These are phyloP conservation scores for Dichomitus squalens DNA, from an alignment of 1,284 basidiomycete species.

Conservation along the genomic window DNA sequence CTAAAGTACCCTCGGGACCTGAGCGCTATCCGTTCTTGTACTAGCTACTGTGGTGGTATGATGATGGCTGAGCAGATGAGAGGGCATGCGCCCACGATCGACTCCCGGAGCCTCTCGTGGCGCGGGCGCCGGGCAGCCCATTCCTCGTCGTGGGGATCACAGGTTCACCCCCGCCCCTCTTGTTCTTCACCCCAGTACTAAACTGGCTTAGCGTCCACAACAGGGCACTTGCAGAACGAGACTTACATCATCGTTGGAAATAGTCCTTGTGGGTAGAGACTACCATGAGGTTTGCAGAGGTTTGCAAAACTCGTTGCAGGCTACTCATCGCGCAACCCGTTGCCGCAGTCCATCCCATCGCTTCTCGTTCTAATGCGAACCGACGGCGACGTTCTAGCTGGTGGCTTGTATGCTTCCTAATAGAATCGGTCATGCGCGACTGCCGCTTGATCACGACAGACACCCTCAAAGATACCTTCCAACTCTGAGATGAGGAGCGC, in stretches of 20 bases:
- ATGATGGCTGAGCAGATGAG: no score
- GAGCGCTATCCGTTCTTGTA: conserved; percentile 22
- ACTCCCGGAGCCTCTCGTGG: no score
- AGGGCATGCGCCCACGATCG: no score
- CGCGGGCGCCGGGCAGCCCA: conserved; percentile 19
- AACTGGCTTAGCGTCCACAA: not conserved
- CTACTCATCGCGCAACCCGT: conserved; percentile 68
- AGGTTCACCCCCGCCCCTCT: conserved; percentile 39
- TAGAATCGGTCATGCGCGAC: conserved; percentile 51
- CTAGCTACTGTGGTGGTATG: no score
- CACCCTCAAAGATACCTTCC: conserved; percentile 59
- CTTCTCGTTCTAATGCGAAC: conserved; percentile 39
- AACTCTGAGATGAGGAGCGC: conserved; percentile 70
- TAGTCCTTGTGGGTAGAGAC: conserved; percentile 69
- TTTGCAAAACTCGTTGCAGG: no score
- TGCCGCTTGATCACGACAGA: conserved; percentile 63
- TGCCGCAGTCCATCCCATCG: conserved; percentile 55
- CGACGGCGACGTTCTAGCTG: conserved; percentile 41
- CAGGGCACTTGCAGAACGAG: not conserved
- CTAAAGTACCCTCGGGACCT: conserved; percentile 51
- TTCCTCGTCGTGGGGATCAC: conserved; percentile 66
- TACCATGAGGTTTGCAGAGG: no score
- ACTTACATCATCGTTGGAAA: conserved; percentile 66
- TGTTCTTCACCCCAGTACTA: conserved; percentile 43
- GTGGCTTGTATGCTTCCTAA: conserved; percentile 59